Conservation (phyloP, 352 stramenopile genomes). For the Globisporangium rhizosaccharum region DNA sequence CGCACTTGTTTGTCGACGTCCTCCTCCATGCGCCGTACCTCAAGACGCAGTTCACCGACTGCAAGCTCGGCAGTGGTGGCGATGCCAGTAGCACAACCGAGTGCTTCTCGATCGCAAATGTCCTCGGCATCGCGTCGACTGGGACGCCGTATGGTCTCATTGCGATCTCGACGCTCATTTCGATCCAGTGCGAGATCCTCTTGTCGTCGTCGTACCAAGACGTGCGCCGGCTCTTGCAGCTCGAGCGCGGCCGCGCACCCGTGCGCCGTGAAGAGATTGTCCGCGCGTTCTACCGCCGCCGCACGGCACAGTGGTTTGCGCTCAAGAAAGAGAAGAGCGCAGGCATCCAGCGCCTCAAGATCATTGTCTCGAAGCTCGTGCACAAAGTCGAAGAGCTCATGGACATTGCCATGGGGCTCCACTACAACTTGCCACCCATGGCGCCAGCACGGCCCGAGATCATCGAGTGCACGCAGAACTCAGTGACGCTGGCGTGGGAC, state of each 20-base stretch:
- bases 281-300: conserved; percentile 52
- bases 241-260: conserved; percentile 41
- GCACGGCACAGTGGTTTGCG: conserved; percentile 66
- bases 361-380: conserved; percentile 85
- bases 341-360: conserved; percentile 76
- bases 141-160: conserved; percentile 63
- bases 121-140: conserved; percentile 55
- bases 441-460: conserved; percentile 50
- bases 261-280: conserved; percentile 58
- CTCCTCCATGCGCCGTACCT: conserved; percentile 66
- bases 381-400: conserved; percentile 88
- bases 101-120: conserved; percentile 67
- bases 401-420: conserved; percentile 81
- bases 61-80: conserved; percentile 24
- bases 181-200: conserved; percentile 80
- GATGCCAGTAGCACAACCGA: conserved; percentile 16
- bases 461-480: conserved; percentile 66
- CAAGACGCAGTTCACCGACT: conserved; percentile 42
- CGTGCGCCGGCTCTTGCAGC: conserved; percentile 41
- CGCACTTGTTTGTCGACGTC: conserved; percentile 73
- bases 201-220: conserved; percentile 50
- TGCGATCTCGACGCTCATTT: conserved; percentile 75
- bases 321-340: conserved; percentile 84
- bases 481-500: conserved; percentile 67
- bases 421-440: conserved; percentile 82